These are phyloP conservation scores for Mortierella sp. DNA, from an alignment of 371 early-diverging fungal species.

Conservation along the genomic window DNA sequence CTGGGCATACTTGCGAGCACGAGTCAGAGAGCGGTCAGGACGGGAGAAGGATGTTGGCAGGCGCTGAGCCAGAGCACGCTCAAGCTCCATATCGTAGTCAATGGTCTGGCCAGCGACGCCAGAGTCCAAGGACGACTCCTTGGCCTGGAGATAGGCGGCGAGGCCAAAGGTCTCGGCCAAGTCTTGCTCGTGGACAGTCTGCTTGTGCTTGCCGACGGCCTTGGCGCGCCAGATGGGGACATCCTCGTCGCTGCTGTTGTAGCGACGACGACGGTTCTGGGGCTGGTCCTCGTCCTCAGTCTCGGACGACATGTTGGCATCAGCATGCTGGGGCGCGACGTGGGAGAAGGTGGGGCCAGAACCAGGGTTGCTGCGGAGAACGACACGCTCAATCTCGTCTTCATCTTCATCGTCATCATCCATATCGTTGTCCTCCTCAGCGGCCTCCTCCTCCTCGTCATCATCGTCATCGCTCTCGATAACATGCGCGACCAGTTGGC, in stretches of 20 bases:
- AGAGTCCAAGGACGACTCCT: slow-evolving; percentile 38
- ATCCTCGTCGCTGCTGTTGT: not conserved
- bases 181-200: slow-evolving; percentile 50
- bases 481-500: not conserved
- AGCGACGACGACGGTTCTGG: slow-evolving; percentile 4
- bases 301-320: slow-evolving; percentile 40
- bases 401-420: slow-evolving; percentile 35
- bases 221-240: slow-evolving; percentile 42
- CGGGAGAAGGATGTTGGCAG: slow-evolving; percentile 51
- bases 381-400: slow-evolving; percentile 44
- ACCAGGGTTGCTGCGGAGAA: slow-evolving; percentile 35
- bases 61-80: slow-evolving; percentile 42
- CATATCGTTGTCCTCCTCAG: slow-evolving; percentile 18
- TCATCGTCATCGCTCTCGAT: slow-evolving; percentile 7
- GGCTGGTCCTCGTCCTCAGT: slow-evolving; percentile 30
- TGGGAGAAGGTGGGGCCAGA: slow-evolving; percentile 6
- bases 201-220: slow-evolving; percentile 42
- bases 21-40: slow-evolving; percentile 25
- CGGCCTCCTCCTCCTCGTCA: not conserved
- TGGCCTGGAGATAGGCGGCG: slow-evolving; percentile 50
- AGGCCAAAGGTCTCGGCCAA: slow-evolving; percentile 56
- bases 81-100: slow-evolving; percentile 53
- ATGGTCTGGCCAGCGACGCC: slow-evolving; percentile 36
- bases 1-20: slow-evolving; percentile 24
- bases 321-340: not conserved